A percentile compares a stretch with the other conserved stretches of the same genome.
phyloP scores from a whole-genome alignment of 495 filamentous ascomycete species.

The Aspergillus steynii region DNA sequence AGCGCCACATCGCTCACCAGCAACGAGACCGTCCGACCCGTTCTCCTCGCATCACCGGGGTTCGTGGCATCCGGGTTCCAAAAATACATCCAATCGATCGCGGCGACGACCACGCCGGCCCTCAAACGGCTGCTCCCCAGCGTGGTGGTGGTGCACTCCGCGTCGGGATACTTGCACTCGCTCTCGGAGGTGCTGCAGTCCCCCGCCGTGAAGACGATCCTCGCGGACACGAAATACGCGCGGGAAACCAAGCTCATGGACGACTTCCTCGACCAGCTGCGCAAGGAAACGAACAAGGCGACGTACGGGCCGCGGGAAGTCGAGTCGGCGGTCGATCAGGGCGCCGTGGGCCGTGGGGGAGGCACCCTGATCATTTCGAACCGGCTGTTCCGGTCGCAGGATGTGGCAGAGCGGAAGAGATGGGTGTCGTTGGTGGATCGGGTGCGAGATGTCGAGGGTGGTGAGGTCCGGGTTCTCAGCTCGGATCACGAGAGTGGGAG shows the following conservation, averaged over 20 bases:
- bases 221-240: constrained; percentile 84
- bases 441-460: constrained; percentile 80
- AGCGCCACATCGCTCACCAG: constrained; percentile 38
- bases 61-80: constrained; percentile 82
- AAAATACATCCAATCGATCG: constrained; percentile 73
- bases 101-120: constrained; percentile 53
- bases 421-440: constrained; percentile 89
- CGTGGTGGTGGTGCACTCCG: constrained; percentile 78
- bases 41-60: constrained; percentile 88
- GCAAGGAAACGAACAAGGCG: constrained; percentile 84
- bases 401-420: constrained; percentile 73
- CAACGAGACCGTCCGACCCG: constrained; percentile 53
- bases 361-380: constrained; percentile 85
- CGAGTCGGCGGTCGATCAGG: constrained; percentile 80
- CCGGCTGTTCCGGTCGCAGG: constrained; percentile 78
- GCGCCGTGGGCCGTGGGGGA: constrained; percentile 83
- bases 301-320: constrained; percentile 91
- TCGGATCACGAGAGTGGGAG: constrained; percentile 93
- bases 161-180: constrained; percentile 79
- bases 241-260: constrained; percentile 86
- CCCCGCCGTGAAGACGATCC: constrained; percentile 68
- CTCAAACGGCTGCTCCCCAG: constrained; percentile 64
- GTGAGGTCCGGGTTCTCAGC: constrained; percentile 84
- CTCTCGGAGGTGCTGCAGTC: constrained; percentile 84
- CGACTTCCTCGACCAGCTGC: constrained; percentile 73